A percentile compares a stretch with the other conserved stretches of the same genome.
phyloP scores from a whole-genome alignment of 805 yeast genomes.

The Sugiyamaella marilandica region DNA sequence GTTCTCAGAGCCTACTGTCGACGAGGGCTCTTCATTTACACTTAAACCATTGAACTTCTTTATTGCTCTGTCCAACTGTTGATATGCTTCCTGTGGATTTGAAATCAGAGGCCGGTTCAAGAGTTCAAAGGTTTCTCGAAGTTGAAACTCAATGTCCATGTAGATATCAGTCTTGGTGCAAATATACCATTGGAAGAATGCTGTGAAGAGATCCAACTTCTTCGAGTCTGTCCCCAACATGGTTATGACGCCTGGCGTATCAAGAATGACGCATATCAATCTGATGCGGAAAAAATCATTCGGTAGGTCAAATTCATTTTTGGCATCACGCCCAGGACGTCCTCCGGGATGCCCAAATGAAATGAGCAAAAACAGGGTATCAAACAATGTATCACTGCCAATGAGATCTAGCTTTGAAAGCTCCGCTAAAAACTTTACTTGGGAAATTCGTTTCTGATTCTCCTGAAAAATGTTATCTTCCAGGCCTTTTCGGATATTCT shows the following conservation, averaged over 20 bases:
- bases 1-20: neutral
- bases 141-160: constrained; percentile 50
- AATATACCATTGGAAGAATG: constrained; percentile 67
- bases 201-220: constrained; percentile 39
- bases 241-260: constrained; percentile 18
- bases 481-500: constrained; percentile 58
- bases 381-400: constrained; percentile 43
- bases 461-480: constrained; percentile 57
- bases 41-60: constrained; percentile 19
- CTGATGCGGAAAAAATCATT: constrained; percentile 70
- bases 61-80: constrained; percentile 36
- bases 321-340: constrained; percentile 44
- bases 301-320: constrained; percentile 51
- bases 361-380: constrained; percentile 51
- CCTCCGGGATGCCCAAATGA: constrained; percentile 59
- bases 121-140: constrained; percentile 41
- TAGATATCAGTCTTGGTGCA: constrained; percentile 62
- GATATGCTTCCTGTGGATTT: constrained; percentile 42
- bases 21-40: neutral
- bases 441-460: constrained; percentile 59
- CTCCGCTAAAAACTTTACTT: constrained; percentile 56
- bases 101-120: constrained; percentile 35
- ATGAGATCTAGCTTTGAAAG: constrained; percentile 48
- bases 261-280: constrained; percentile 44
- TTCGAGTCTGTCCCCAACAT: constrained; percentile 4